Evolutionary conservation across 371 early-diverging fungal genomes (phyloP), one percentile per base, ranked within the genome.

Genomic region (Paramicrosporidium saccamoebae): DNA sequence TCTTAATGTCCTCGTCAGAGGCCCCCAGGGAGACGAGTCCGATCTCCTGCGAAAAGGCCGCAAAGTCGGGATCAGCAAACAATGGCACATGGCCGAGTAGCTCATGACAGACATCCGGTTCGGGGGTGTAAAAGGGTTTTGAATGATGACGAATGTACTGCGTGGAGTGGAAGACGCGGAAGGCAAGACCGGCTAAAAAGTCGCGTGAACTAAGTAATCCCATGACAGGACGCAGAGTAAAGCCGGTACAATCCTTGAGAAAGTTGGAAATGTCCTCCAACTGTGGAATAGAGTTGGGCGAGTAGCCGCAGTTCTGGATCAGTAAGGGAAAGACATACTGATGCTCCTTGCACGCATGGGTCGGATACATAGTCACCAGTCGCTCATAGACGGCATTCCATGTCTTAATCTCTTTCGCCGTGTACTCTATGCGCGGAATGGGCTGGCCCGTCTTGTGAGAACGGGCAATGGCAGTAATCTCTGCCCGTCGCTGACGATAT

Each of bases 61-160:
- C 84, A 49, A 82, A 82, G 34, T 78, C 78, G 3, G 84, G 84
- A 37, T 81, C 75, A 21, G 86, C 82, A 49, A 81, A 81, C 41
- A 75, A 38, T 8, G 77, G 72, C 5, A 62, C 69, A 27, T 74
- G 69, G 21, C 64, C 67, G 8, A 65, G 37, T 7, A 65, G 46
- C 39, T 65, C 66, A 30, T 65, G 66, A 36, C 66, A 65, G 21
- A 58, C 48, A 28, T 65, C 66, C 13, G 86, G 86, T 37, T 88
- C 86, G 12, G 84, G 82, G 3, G 86, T 86, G 42, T 81, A 90
- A 23, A 66, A 47, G 4, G 92, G 92, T 24, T 52, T 50, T 3
- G 78, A 73, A 33, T 64, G 58, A 36, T 90, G 84, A 8, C 86
- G 66, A 33, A 86, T 78, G 38, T 90, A 90, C 50, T 90, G 86